phyloP scores from a whole-genome alignment of 495 filamentous ascomycete species.

The Symbiotaphrina buchneri region DNA sequence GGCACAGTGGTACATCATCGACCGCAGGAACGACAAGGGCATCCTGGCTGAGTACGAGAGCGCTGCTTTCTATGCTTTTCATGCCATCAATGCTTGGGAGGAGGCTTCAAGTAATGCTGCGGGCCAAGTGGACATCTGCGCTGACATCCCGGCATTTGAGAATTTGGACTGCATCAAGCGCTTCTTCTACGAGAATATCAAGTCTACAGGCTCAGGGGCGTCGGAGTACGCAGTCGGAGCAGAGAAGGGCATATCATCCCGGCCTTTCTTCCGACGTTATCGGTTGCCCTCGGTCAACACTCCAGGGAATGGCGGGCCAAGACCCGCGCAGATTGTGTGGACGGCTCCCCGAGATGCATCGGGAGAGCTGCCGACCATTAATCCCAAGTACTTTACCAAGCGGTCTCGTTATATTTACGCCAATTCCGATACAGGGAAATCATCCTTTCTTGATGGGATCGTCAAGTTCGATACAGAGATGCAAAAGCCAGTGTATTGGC shows the following conservation, averaged over 20 bases:
- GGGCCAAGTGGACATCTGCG: slow-evolving; percentile 24
- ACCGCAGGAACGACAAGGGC: slow-evolving; percentile 18
- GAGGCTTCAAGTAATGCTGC: slow-evolving; percentile 18
- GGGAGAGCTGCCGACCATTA: slow-evolving; percentile 46
- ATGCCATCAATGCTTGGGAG: slow-evolving; percentile 54
- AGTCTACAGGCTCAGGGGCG: slow-evolving; percentile 16
- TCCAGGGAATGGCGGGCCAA: too few relatives aligned
- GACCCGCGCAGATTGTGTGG: slow-evolving; percentile 3
- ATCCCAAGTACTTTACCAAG: slow-evolving; percentile 27
- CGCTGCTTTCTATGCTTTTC: slow-evolving; percentile 48
- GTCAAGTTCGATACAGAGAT: slow-evolving; percentile 43
- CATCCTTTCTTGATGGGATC: slow-evolving; percentile 40
- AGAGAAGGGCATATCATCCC: slow-evolving; percentile 11
- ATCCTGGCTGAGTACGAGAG: slow-evolving; percentile 21
- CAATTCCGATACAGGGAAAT: slow-evolving; percentile 27
- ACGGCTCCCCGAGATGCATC: slow-evolving; percentile 1
- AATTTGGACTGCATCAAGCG: slow-evolving; percentile 22
- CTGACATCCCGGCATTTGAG: slow-evolving; percentile 31
- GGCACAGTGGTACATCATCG: slow-evolving; percentile 45
- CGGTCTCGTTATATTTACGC: slow-evolving; percentile 44
- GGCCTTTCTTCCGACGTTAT: slow-evolving; percentile 21
- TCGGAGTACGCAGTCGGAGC: slow-evolving; percentile 9
- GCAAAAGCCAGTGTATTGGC: slow-evolving; percentile 25
- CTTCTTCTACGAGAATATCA: slow-evolving; percentile 33
- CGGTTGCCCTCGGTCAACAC: slow-evolving; percentile 19